Evolutionary conservation across 345 rosid genomes (phyloP).

Genomic region (Citropsis articulata): DNA sequence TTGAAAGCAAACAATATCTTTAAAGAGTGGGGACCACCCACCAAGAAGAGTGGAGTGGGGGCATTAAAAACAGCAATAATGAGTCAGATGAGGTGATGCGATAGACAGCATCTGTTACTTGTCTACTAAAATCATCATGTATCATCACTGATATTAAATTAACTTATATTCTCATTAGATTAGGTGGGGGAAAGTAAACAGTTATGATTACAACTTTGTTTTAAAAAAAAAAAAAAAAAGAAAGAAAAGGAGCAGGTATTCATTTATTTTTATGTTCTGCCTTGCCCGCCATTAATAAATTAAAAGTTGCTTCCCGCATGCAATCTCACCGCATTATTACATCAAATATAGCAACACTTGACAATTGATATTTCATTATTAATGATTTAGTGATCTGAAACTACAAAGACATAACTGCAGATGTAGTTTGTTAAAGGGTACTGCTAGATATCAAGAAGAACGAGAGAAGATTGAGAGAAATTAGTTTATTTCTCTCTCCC

Average conservation of each 20-base stretch:
- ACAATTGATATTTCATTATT: neutral
- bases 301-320: neutral
- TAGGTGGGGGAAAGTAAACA: slow-evolving; percentile 39
- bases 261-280: neutral
- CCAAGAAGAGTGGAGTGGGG: slow-evolving; percentile 36
- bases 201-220: slow-evolving; percentile 24
- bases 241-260: neutral
- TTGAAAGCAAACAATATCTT: slow-evolving; percentile 23
- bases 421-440: neutral
- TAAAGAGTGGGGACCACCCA: slow-evolving; percentile 31
- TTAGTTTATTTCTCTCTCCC: too few relatives aligned
- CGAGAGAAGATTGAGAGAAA: too few relatives aligned
- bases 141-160: neutral
- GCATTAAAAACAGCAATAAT: slow-evolving; percentile 35
- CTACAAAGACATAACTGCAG: neutral
- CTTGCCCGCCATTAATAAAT: neutral
- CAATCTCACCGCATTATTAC: neutral
- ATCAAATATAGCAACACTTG: neutral
- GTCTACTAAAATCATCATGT: slow-evolving; percentile 13
- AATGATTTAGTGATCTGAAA: neutral
- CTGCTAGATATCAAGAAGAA: too few relatives aligned
- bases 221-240: neutral
- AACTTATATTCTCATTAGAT: slow-evolving; percentile 29
- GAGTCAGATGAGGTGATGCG: slow-evolving; percentile 24
- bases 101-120: slow-evolving; percentile 13